Conservation (phyloP, 805 yeast species). For the Jamesozyma hellenica region DNA sequence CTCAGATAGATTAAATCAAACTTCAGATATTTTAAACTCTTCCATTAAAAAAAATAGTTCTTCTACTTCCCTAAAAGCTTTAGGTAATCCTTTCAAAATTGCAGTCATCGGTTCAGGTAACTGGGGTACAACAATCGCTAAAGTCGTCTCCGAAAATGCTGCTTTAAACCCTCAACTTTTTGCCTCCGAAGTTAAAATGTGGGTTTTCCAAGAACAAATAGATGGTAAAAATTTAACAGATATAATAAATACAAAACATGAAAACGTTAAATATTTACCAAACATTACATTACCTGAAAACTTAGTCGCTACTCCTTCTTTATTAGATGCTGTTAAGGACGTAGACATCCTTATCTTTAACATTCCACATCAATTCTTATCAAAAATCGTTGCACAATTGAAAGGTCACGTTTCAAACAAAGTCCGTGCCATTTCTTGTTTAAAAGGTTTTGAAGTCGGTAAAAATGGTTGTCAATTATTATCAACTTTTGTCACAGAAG, state of each 20-base stretch:
- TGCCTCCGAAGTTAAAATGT: conserved; percentile 72
- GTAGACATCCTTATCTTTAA: conserved; percentile 88
- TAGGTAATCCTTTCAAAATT: conserved; percentile 39
- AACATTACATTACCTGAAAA: conserved; percentile 74
- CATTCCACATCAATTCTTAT: conserved; percentile 93
- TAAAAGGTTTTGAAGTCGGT: conserved; percentile 88
- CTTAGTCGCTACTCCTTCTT: conserved; percentile 77
- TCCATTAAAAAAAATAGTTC: conserved; percentile 15
- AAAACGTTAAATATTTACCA: conserved; percentile 90
- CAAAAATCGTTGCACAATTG: conserved; percentile 64
- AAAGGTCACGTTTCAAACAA: conserved; percentile 61
- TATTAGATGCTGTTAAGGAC: conserved; percentile 62
- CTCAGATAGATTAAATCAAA: conserved; percentile 26
- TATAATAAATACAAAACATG: conserved; percentile 82
- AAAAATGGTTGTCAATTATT: conserved; percentile 77
- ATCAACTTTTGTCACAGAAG: conserved; percentile 67
- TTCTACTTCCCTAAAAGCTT: conserved; percentile 5
- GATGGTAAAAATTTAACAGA: conserved; percentile 77
- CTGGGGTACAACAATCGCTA: conserved; percentile 97
- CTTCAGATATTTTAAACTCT: conserved; percentile 20
- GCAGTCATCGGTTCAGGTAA: conserved; percentile 92
- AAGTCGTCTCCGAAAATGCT: conserved; percentile 85
- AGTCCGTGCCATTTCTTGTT: conserved; percentile 88
- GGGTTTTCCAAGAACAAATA: conserved; percentile 86
- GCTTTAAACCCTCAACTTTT: conserved; percentile 63